Conservation (phyloP, 768 basidiomycete species). For the Cyclocybe cylindracea region DNA sequence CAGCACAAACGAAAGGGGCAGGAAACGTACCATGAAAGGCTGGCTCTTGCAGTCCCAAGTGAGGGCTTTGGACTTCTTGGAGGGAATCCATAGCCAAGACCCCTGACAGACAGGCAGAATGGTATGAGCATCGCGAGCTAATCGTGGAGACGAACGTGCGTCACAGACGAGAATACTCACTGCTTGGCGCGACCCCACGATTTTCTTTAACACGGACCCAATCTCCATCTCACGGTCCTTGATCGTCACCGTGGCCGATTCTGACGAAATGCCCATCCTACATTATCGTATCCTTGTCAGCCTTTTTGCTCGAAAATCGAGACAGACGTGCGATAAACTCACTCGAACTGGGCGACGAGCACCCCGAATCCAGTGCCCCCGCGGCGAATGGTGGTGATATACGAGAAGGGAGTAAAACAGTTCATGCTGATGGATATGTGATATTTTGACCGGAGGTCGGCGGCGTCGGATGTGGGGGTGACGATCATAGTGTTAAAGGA, state of each 20-base stretch:
- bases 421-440: slow-evolving; percentile 32
- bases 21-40: slow-evolving; percentile 1
- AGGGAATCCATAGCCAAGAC: neutral
- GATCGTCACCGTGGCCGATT: neutral
- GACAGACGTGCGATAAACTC: slow-evolving; percentile 2
- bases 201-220: neutral
- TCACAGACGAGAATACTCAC: neutral
- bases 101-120: neutral
- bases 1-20: no score
- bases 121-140: neutral
- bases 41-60: slow-evolving; percentile 1
- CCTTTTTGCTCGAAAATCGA: neutral
- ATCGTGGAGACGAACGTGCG: neutral
- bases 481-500: slow-evolving; percentile 20
- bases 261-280: slow-evolving; percentile 13
- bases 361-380: slow-evolving; percentile 28
- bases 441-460: slow-evolving; percentile 26
- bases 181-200: slow-evolving; percentile 1
- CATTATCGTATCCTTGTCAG: neutral
- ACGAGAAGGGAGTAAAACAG: slow-evolving; percentile 34
- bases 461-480: slow-evolving; percentile 16
- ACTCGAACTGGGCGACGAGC: slow-evolving; percentile 37
- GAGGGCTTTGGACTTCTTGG: neutral
- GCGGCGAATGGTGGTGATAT: slow-evolving; percentile 31
- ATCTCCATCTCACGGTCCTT: neutral